These are phyloP conservation scores for Prunella vulgaris DNA, from an alignment of 257 asterid species.

Conservation along the genomic window DNA sequence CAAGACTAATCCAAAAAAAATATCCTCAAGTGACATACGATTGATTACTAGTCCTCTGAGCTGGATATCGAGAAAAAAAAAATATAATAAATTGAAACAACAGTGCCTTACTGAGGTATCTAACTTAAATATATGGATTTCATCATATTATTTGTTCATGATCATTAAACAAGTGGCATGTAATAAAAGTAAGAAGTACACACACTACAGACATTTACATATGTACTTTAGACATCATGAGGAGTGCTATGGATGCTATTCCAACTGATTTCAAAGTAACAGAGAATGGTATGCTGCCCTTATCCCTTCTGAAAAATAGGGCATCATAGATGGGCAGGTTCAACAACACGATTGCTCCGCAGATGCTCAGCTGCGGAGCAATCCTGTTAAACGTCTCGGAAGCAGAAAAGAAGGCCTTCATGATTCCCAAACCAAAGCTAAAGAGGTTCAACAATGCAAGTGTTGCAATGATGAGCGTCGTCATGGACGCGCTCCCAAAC, in stretches of 20 bases:
- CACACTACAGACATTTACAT: neutral
- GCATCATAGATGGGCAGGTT: conserved; percentile 37
- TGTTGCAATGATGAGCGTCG: conserved; percentile 43
- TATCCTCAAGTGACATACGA: no score
- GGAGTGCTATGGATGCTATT: conserved; percentile 22
- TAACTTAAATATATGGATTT: no score
- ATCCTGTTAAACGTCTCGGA: neutral
- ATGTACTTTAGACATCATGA: neutral
- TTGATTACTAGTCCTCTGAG: no score
- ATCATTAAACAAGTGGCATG: no score
- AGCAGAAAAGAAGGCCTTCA: conserved; percentile 12
- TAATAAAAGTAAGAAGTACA: no score
- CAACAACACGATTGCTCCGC: conserved; percentile 20
- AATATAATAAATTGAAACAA: no score
- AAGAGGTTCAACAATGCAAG: conserved; percentile 52
- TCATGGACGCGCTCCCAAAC: conserved; percentile 51
- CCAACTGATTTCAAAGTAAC: conserved; percentile 29
- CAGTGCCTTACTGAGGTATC: no score
- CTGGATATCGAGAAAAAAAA: no score
- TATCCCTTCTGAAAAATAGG: conserved; percentile 29
- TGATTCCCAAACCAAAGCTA: conserved; percentile 39
- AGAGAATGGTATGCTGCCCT: conserved; percentile 27
- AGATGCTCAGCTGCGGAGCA: conserved; percentile 21
- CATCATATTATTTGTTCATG: no score
- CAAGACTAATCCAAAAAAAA: no score